Evolutionary conservation across 2,329 filamentous ascomycete species (phyloP), one percentile per base, ranked within the genome.

Genomic region (Karstenula rhodostoma): DNA sequence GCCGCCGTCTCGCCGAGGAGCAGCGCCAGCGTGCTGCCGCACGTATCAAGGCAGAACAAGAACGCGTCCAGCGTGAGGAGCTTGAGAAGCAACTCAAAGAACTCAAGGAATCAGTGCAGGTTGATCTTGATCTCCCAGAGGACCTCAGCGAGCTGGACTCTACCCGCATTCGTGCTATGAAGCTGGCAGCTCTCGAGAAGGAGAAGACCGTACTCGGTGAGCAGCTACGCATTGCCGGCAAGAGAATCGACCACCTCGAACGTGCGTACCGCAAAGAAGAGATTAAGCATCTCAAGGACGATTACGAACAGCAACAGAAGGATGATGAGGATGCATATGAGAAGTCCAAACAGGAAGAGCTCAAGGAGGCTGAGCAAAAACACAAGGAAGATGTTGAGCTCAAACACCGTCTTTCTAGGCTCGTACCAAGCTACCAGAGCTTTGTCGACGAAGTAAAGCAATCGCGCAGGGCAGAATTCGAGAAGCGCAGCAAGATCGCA

Each of bases 201-300:
- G 95, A 98, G 85, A 99, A 98, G 90, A 96, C 94, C 74, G 93
- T 95, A 75, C 89, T 97, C 68, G 92, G 91, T 66, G 93, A 97
- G 81, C 93, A 91, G 77, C 87, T 98, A 56, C 90, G 93, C 72
- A 88, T 96, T 71, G 96, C 94, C 62, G 93, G 91, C 78, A 98
- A 97, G 87, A 91, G 95, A 66, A 92, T 97, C 72, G 95, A 99
- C 76, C 94, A 99, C 81, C 83, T 99, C 71, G 95, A 99, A 84
- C 92, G 95, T 83, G 95, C 95, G 40, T 96, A 96, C 86, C 90
- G 95, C 73, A 92, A 94, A 78, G 95, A 98, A 82, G 95, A 99
- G 80, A 82, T 90, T 74, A 97, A 97, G 87, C 94, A 97, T 81
- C 83, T 98, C 60, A 84, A 89, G 59, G 88, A 89, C 53, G 95